Evolutionary conservation across 164 flowering plant genomes (phyloP).

Genomic region (Liquidambar formosana): DNA sequence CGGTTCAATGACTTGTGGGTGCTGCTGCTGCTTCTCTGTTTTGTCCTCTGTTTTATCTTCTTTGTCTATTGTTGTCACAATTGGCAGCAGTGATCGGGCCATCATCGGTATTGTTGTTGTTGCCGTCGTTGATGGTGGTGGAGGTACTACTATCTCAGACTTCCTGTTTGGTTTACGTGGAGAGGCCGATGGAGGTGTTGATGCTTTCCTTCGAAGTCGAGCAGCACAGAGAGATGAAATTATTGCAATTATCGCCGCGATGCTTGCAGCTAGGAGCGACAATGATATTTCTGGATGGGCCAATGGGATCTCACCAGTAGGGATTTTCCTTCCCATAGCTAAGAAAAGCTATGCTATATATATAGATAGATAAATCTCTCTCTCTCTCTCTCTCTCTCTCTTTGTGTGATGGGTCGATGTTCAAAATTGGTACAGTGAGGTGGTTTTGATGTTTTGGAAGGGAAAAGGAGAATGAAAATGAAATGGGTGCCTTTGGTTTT

Average conservation of each 20-base stretch:
- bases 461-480: neutral
- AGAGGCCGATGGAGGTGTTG: conserved; percentile 4
- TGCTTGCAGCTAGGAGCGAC: conserved; percentile 20
- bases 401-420: neutral
- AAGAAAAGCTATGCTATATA: no score
- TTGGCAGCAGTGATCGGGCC: neutral
- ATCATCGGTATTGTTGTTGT: neutral
- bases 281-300: conserved; percentile 25
- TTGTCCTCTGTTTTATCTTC: neutral
- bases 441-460: no score
- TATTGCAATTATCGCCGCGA: conserved; percentile 31
- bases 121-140: neutral
- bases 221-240: conserved; percentile 23
- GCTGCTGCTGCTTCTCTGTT: neutral
- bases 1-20: neutral
- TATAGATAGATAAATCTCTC: neutral
- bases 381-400: neutral
- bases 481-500: neutral
- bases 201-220: conserved; percentile 11
- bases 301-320: conserved; percentile 14
- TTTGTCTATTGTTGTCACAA: neutral
- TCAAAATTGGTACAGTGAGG: no score
- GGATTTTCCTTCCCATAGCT: conserved; percentile 39
- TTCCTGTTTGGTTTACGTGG: neutral
- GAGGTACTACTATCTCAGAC: neutral